Percentiles rank a stretch among this genome's conserved stretches.
Conservation (phyloP, 768 basidiomycete species). For the Mycena vitilis region DNA sequence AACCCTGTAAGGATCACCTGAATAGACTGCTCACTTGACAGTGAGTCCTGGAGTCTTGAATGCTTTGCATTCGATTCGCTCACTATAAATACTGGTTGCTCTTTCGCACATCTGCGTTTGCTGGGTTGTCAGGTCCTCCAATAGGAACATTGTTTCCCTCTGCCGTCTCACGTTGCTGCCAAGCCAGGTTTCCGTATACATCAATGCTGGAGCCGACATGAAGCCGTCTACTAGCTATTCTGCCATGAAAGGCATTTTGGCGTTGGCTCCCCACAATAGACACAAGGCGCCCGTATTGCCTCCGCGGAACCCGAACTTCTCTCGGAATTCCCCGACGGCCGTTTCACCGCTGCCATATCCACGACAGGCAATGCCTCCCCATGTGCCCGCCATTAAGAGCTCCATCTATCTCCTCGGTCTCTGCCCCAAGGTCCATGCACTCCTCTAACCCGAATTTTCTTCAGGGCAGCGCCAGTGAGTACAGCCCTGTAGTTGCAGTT, state of each 20-base stretch:
- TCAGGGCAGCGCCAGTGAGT: conserved; percentile 27
- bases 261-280: no score
- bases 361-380: neutral
- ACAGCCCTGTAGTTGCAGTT: neutral
- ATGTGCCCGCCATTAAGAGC: neutral
- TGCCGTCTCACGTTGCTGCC: neutral
- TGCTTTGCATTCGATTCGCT: neutral
- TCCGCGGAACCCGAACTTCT: no score
- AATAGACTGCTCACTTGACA: no score
- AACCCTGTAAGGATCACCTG: no score
- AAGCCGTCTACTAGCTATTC: no score
- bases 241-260: no score
- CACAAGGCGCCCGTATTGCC: no score
- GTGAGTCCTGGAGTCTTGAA: no score
- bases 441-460: conserved; percentile 5
- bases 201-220: no score
- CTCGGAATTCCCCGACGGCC: neutral
- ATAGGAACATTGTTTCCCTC: neutral
- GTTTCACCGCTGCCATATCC: neutral
- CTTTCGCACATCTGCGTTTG: no score
- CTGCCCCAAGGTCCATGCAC: no score
- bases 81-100: no score
- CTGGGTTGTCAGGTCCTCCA: neutral
- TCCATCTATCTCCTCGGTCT: neutral
- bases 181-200: neutral